Evolutionary conservation across 2,329 filamentous ascomycete species (phyloP).

Genomic region (Colletotrichum theobromicola): DNA sequence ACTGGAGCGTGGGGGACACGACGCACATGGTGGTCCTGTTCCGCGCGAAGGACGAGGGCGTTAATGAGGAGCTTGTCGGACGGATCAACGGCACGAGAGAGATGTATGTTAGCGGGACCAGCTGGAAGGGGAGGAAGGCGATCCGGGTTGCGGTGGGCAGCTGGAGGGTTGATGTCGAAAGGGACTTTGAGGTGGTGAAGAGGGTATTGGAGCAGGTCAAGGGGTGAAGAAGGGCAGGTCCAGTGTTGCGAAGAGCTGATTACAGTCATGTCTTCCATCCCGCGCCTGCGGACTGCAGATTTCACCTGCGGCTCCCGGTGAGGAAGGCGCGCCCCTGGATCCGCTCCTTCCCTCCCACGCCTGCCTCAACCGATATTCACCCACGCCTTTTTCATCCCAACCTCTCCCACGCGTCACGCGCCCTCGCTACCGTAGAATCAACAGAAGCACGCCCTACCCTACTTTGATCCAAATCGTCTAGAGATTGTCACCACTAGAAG

Average conservation of each 20-base stretch:
- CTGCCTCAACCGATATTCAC: background rate
- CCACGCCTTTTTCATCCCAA: background rate
- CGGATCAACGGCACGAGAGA: constrained; percentile 75
- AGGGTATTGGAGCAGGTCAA: constrained; percentile 62
- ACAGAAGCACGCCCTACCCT: background rate
- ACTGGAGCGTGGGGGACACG: constrained; percentile 45
- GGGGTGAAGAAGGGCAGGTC: background rate
- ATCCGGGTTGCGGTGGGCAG: constrained; percentile 86
- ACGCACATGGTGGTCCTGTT: constrained; percentile 75
- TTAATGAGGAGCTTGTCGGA: constrained; percentile 72
- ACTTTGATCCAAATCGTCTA: background rate
- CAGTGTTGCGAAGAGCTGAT: background rate
- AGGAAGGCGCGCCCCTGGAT: background rate
- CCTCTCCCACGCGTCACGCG: background rate
- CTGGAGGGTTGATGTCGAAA: constrained; percentile 75
- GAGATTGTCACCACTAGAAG: background rate
- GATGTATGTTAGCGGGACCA: constrained; percentile 85
- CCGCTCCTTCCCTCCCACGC: background rate
- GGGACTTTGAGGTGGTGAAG: constrained; percentile 70
- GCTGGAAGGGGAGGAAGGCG: constrained; percentile 76
- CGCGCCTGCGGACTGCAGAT: background rate
- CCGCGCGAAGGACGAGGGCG: constrained; percentile 63
- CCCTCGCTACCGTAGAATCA: background rate
- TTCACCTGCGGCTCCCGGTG: background rate
- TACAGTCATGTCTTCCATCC: background rate